Base-by-base conservation (phyloP, 2,329 filamentous ascomycete genomes). In the Emmonsiellopsis sp. region DNA sequence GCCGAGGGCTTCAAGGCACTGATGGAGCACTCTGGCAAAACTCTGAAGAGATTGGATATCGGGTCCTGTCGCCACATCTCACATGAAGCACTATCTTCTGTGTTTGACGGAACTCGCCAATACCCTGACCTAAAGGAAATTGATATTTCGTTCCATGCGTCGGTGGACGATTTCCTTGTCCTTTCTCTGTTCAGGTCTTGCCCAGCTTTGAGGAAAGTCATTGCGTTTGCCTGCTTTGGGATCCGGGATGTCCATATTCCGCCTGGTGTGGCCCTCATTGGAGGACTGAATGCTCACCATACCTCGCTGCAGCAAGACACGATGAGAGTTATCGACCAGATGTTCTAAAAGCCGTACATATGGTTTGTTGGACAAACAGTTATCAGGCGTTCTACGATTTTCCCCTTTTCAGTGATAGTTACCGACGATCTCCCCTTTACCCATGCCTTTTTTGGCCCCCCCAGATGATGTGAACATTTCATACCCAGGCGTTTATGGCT, bases 41-140 rank as follows among this genome's bases (percentile, higher is more conserved):
- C 71, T 9, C 70, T 97, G 1, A 76, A 78, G 55, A 74, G 79
- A 41, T 74, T 97, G 35, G 87, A 94, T 63, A 75, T 96, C n/a
- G 81, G 88, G 11, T 87, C 86, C 0, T 95, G 89, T 65, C 85
- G 92, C 2, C 86, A 95, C 66, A 91, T 97, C 58, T 79, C 82
- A 1, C 76, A 79, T 35, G 72, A 79, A 13, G 83, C 87, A 0
- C 90, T 95, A 55, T 82, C 88, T 57, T 78, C 84, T 8, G 84
- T 86, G 0, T 96, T 97, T 63, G 74, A 78, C 51, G 71, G 74
- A 5, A 51, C 26, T 20, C 45, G 43, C 15, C 31, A 16, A 34
- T 57, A 55, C 16, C 82, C 85, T 0, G 75, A 82, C 9, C 75
- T 97, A 35, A 73, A 75, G 56, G 80, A 86, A 54, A 73, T 95